phyloP scores from a whole-genome alignment of 352 stramenopile species.

The Pythium diclinum region DNA sequence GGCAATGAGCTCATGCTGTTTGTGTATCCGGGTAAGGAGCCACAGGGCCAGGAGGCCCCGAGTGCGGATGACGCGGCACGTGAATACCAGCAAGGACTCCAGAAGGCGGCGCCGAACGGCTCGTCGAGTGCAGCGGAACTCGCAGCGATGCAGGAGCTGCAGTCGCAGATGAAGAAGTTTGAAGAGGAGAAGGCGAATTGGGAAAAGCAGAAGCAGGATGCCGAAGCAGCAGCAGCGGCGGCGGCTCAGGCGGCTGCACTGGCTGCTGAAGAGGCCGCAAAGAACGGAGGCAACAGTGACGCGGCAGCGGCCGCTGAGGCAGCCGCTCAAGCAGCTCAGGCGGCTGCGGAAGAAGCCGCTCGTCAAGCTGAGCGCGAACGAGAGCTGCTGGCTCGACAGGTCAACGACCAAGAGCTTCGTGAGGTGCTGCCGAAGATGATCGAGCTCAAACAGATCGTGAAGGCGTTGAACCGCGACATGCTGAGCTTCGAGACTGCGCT shows the following conservation, averaged over 20 bases:
- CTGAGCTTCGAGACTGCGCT: slow-evolving; percentile 91
- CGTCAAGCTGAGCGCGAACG: slow-evolving; percentile 53
- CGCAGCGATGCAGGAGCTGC: slow-evolving; percentile 72
- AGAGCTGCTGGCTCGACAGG: slow-evolving; percentile 64
- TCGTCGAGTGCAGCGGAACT: slow-evolving; percentile 46
- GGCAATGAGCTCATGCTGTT: slow-evolving; percentile 89
- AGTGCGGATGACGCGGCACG: slow-evolving; percentile 80
- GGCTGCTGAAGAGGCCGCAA: slow-evolving; percentile 17
- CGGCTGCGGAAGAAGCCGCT: slow-evolving; percentile 32
- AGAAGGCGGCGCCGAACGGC: slow-evolving; percentile 25
- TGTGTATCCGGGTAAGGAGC: slow-evolving; percentile 49
- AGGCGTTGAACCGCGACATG: slow-evolving; percentile 87
- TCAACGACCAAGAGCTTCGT: slow-evolving; percentile 91
- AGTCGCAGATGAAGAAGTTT: slow-evolving; percentile 89
- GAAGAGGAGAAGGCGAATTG: slow-evolving; percentile 86
- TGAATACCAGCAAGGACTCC: slow-evolving; percentile 86
- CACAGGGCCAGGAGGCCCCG: slow-evolving; percentile 42
- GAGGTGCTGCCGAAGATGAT: slow-evolving; percentile 92
- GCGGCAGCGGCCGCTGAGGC: slow-evolving; percentile 20
- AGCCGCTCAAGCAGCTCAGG: slow-evolving; percentile 15
- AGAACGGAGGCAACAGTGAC: slow-evolving; percentile 12
- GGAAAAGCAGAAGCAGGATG: slow-evolving; percentile 77
- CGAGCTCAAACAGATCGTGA: slow-evolving; percentile 91
- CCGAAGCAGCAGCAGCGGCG: slow-evolving; percentile 31
- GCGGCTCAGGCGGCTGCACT: slow-evolving; percentile 37